These are phyloP conservation scores for Pleurotus platypus DNA, from an alignment of 768 basidiomycete genomes.

Conservation along the genomic window DNA sequence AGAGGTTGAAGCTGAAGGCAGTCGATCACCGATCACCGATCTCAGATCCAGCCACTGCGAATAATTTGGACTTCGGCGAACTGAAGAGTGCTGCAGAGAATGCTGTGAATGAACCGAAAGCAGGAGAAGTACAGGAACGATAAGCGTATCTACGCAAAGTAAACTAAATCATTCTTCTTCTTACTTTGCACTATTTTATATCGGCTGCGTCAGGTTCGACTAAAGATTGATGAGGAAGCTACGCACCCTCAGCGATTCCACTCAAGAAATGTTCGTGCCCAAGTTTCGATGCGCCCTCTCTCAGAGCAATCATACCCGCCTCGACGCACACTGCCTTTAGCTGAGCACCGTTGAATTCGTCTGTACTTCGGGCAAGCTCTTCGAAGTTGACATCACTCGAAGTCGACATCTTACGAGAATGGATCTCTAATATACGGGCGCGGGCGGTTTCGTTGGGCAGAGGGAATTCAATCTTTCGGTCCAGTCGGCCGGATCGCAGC, in stretches of 20 bases:
- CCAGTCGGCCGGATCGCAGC: constrained; percentile 95
- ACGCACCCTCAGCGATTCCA: constrained; percentile 80
- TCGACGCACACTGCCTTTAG: constrained; percentile 98
- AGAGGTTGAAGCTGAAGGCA: too few species aligned
- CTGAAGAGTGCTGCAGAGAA: too few species aligned
- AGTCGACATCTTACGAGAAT: constrained; percentile 93
- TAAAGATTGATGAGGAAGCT: constrained; percentile 6
- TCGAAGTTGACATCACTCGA: constrained; percentile 91
- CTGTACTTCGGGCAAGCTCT: constrained; percentile 93
- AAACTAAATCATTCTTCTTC: constrained; percentile 99
- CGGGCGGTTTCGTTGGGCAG: constrained; percentile 94
- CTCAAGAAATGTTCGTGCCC: constrained; percentile 96
- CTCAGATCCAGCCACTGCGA: too few species aligned
- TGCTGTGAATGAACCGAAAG: too few species aligned
- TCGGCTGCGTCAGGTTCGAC: constrained; percentile 16
- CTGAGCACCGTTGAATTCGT: constrained; percentile 98
- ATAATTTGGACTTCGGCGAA: too few species aligned
- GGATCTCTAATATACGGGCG: constrained; percentile 93
- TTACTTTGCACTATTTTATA: constrained; percentile 83
- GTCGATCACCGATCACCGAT: too few species aligned
- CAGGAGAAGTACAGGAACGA: too few species aligned
- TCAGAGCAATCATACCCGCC: constrained; percentile 96
- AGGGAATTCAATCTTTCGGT: constrained; percentile 98
- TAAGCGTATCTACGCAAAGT: constrained; percentile 64
- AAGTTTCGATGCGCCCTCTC: constrained; percentile 87